Evolutionary conservation across 1,284 basidiomycete genomes (phyloP), one percentile per base, ranked within the genome.

Genomic region (Ustilago shanxiensis): DNA sequence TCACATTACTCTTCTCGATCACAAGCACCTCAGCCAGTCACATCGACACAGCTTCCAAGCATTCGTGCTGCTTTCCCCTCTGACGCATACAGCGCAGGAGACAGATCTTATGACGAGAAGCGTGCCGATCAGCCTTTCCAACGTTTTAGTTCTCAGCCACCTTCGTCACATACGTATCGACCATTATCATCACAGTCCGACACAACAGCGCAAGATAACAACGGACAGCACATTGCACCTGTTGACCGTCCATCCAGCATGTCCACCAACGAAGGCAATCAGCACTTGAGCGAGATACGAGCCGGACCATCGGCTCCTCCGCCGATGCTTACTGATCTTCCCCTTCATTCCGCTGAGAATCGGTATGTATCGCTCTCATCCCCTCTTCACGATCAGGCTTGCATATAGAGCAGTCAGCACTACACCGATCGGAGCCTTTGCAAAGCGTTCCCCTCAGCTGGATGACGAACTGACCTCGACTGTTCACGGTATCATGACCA

Each of bases 301-400:
- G 53, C 65, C 8, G 56, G 52, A 1, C 60, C 65, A n/a, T 49
- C 41, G 49, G 70, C 70, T 22, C 70, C 70, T 41, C 60, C 70
- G 10, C 70, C 70, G 2, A 57, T 60, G 49, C 39, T 72, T 39
- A 51, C 70, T 14, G 70, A 50, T 10, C 70, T 72, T 49, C 70
- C 70, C 9, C 60, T 31, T 8, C 70, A 67, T 13, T 72, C 70
- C 2, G 44, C 20, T 10, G 39, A 54, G n/a, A 45, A 49, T 8
- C 51, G 65, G 70, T 72, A 64, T 22, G 70, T 72, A 9, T 24
- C 13, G 8, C 8, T 28, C 16, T 28, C 22, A 24, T 16, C 24
- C 10, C 14, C 10, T 26, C 9, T 14, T 18, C 35, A 10, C 53
- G 13, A 22, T 26, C 53, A 1, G 1, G 16, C 20, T 22, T 20